Evolutionary conservation across 306 rosid genomes (phyloP).

Genomic region (Prunus mongolica): DNA sequence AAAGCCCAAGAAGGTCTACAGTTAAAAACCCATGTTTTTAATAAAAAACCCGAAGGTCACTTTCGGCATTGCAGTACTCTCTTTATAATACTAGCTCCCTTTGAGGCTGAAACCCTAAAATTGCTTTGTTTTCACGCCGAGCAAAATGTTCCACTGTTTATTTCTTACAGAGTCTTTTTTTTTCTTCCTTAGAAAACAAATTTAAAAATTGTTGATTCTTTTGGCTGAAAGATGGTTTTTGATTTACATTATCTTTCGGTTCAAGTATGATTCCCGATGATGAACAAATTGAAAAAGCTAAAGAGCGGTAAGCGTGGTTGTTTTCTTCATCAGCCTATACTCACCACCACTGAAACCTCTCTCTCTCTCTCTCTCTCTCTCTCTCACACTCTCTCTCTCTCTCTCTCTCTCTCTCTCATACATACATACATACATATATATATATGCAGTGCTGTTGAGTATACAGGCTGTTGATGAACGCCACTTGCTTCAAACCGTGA

Average conservation of each 20-base stretch:
- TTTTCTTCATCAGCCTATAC: slow-evolving; percentile 19
- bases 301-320: slow-evolving; percentile 23
- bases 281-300: slow-evolving; percentile 20
- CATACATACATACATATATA: neutral
- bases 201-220: neutral
- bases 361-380: neutral
- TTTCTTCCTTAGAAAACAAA: too few species aligned
- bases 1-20: too few species aligned
- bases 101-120: neutral
- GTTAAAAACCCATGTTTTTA: too few species aligned
- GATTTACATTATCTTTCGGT: neutral
- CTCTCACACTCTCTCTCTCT: too few species aligned
- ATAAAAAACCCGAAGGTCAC: too few species aligned
- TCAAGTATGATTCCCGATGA: slow-evolving; percentile 21
- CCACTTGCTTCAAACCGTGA: slow-evolving; percentile 11
- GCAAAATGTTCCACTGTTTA: too few species aligned
- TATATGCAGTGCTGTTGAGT: slow-evolving; percentile 1
- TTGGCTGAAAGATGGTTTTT: neutral
- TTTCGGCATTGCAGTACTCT: neutral
- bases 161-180: too few species aligned
- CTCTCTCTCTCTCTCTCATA: too few species aligned
- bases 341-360: neutral
- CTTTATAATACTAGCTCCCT: neutral
- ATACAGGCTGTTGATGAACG: slow-evolving; percentile 25
- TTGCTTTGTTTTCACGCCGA: neutral